Conservation (phyloP, 495 filamentous ascomycete genomes). For the Aspergillus funiculosus region DNA sequence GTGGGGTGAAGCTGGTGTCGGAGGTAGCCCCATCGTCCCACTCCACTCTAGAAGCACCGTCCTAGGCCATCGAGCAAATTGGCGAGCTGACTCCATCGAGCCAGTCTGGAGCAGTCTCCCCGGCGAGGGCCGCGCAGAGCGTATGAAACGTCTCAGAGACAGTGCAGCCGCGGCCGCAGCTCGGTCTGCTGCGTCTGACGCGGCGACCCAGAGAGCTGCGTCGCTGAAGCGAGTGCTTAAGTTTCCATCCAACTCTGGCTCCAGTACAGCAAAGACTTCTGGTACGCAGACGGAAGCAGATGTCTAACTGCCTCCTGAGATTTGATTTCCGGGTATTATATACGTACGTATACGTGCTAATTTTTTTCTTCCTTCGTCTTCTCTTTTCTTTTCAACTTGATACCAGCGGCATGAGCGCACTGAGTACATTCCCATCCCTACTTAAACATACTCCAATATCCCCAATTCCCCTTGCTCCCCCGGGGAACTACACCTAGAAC, state of each 20-base stretch:
- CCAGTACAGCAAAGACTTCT: no score
- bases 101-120: constrained; percentile 42
- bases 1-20: constrained; percentile 53
- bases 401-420: no score
- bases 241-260: background rate
- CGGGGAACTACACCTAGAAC: no score
- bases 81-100: constrained; percentile 45
- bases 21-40: constrained; percentile 28
- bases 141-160: constrained; percentile 39
- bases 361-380: no score
- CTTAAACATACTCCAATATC: no score
- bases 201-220: constrained; percentile 5
- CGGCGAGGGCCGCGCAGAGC: constrained; percentile 40
- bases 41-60: constrained; percentile 26
- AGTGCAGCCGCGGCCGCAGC: constrained; percentile 25
- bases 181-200: constrained; percentile 16
- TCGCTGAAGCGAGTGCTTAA: constrained; percentile 8
- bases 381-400: no score
- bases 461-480: no score
- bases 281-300: no score
- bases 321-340: no score
- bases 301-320: no score
- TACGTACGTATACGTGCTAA: no score
- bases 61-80: constrained; percentile 31
- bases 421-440: no score